Base-by-base conservation (phyloP, 148 eudicot species). In the Suaeda aralocaspica region DNA sequence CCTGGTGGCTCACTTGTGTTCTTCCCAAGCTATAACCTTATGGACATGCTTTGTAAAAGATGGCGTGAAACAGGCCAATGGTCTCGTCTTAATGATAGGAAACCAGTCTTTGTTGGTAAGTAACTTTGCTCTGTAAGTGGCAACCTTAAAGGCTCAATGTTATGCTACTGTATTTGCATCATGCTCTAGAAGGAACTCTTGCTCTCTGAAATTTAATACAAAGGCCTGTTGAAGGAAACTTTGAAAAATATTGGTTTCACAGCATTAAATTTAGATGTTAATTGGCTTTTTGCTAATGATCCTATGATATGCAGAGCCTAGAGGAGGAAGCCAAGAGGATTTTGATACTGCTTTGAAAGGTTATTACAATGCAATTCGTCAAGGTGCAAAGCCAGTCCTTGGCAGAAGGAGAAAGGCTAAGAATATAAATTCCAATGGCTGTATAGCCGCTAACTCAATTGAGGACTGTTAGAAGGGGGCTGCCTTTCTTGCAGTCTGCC, bases 11-110 rank as follows among this genome's bases (percentile, higher is more conserved):
- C 93, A 73, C 87, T 94, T 26, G 92, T 91, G 59, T 94, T 94
- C 79, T 94, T 94, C 64, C 99, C 99, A 55, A 94, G 99, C 79
- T 94, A 94, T 81, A 94, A 91, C 85, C 83, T 94, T 65, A 85
- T 94, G 91, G 99, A 94, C 33, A 94, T 91, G 76, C 78, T 94
- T 61, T 81, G 89, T 83, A 84, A 67, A 63, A 89, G 97, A 62
- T 94, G 99, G 99, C 76, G 51, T 31, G 85, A 91, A 86, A 94
- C 97, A 19, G 99, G 99, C 60, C 99, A 91, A 82, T 94, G 99
- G 99, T 82, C 89, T 73, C 84, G 80, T 25, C 64, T 94, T 59
- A 89, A 82, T 81, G 92, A 91, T 63, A 96, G 71, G 61, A 94
- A 91, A 76, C 59, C 91, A n/a, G 72, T 91, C 68, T 94, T 87